These are phyloP conservation scores for Fusarium udum DNA, from an alignment of 2,329 filamentous ascomycete species.

Conservation along the genomic window DNA sequence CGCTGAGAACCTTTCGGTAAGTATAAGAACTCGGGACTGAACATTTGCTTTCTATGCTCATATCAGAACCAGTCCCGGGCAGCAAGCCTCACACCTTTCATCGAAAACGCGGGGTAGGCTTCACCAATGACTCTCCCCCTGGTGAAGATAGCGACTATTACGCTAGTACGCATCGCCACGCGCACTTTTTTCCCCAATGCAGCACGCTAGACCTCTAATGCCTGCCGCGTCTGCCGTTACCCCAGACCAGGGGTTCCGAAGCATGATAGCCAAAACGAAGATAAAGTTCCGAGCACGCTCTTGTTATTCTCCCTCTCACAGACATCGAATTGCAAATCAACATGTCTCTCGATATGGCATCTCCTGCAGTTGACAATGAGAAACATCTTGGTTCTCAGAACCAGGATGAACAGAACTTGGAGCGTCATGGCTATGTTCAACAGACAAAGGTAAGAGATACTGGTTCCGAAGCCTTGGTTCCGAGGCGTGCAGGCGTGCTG, in stretches of 20 bases:
- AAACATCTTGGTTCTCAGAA: background rate
- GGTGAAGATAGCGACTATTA: background rate
- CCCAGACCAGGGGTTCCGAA: background rate
- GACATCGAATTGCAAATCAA: background rate
- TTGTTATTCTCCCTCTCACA: background rate
- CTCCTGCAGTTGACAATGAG: background rate
- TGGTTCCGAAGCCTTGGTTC: background rate
- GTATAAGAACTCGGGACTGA: background rate
- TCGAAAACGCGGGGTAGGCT: background rate
- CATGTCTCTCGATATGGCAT: background rate
- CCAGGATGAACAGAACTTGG: background rate
- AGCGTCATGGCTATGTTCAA: background rate
- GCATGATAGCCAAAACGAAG: background rate
- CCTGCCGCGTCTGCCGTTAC: background rate
- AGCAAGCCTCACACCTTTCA: background rate
- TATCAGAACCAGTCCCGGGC: background rate
- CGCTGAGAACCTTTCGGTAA: background rate
- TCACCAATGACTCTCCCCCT: background rate
- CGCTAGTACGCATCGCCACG: background rate
- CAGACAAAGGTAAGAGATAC: background rate
- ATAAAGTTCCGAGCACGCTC: background rate
- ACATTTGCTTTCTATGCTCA: background rate
- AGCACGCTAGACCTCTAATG: background rate
- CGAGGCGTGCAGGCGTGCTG: background rate
- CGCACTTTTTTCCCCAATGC: conserved; percentile 15